phyloP scores from a whole-genome alignment of 1,284 basidiomycete species.

The Gastroboletus turbinatus region DNA sequence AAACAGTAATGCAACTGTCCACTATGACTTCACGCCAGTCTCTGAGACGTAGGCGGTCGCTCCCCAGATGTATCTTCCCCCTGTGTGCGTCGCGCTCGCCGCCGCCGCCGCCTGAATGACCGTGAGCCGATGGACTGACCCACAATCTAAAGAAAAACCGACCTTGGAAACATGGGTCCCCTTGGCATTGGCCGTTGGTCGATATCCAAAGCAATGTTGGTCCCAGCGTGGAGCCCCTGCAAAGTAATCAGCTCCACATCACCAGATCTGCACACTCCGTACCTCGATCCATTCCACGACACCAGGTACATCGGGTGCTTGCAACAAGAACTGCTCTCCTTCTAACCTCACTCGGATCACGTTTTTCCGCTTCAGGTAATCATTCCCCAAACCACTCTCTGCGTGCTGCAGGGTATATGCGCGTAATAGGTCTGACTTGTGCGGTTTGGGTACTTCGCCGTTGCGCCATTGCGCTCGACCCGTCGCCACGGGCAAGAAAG shows the following conservation, averaged over 20 bases:
- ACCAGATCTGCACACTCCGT: conserved; percentile 22
- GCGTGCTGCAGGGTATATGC: conserved; percentile 87
- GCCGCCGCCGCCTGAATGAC: conserved; percentile 39
- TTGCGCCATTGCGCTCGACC: conserved; percentile 13
- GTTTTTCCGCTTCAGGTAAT: conserved; percentile 92
- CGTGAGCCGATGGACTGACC: background rate
- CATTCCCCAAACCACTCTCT: conserved; percentile 91
- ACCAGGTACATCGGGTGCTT: conserved; percentile 81
- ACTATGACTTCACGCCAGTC: background rate
- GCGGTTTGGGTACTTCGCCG: conserved; percentile 40
- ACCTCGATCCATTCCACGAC: conserved; percentile 98
- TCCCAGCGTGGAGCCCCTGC: conserved; percentile 86
- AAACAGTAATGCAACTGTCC: conserved; percentile 1
- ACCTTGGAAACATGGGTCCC: conserved; percentile 78
- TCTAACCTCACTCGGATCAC: conserved; percentile 93
- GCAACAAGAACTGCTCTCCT: conserved; percentile 95
- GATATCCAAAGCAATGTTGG: conserved; percentile 91
- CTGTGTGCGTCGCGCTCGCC: conserved; percentile 32
- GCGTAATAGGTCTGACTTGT: conserved; percentile 50
- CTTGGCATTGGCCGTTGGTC: conserved; percentile 90
- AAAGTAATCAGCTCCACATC: conserved; percentile 15
- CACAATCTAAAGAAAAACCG: conserved; percentile 30
- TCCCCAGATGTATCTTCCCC: conserved; percentile 1
- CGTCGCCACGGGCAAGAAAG: conserved; percentile 15
- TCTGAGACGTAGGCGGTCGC: background rate